Conservation (phyloP, 108 stramenopile genomes). For the Skeletonema grethae region DNA sequence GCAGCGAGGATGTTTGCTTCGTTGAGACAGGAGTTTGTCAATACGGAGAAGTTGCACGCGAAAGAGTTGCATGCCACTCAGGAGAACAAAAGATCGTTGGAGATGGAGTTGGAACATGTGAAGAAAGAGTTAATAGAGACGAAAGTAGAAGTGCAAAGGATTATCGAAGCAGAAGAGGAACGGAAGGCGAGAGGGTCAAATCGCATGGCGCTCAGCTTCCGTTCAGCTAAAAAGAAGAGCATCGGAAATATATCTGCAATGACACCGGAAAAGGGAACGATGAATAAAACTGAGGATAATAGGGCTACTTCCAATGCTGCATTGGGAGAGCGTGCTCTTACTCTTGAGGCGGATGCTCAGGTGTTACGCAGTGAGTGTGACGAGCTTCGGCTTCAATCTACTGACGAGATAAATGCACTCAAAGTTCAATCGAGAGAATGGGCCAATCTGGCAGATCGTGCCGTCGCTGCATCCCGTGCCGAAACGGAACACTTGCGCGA, state of each 20-base stretch:
- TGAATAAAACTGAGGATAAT: not conserved
- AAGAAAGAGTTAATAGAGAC: slow-evolving; percentile 31
- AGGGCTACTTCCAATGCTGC: not conserved
- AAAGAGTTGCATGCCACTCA: slow-evolving; percentile 35
- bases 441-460: slow-evolving; percentile 43
- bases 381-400: slow-evolving; percentile 47
- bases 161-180: slow-evolving; percentile 29
- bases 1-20: slow-evolving; percentile 41
- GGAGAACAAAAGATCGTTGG: slow-evolving; percentile 52
- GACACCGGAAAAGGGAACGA: not conserved
- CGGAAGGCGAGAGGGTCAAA: slow-evolving; percentile 27
- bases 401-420: slow-evolving; percentile 50
- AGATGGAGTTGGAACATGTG: slow-evolving; percentile 54
- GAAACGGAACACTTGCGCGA: slow-evolving; percentile 65
- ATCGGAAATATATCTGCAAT: slow-evolving; percentile 1
- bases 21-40: slow-evolving; percentile 42
- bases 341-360: slow-evolving; percentile 1
- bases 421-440: slow-evolving; percentile 45
- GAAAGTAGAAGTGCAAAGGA: slow-evolving; percentile 21
- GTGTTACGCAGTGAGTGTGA: slow-evolving; percentile 47
- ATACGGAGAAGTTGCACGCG: slow-evolving; percentile 39
- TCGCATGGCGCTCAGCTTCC: slow-evolving; percentile 32
- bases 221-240: slow-evolving; percentile 3
- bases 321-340: not conserved
- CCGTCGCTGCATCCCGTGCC: slow-evolving; percentile 42